Percentiles rank a stretch among this genome's conserved stretches.
Evolutionary conservation across 1,284 basidiomycete genomes (phyloP).

Genomic region (Pholiota adiposa): DNA sequence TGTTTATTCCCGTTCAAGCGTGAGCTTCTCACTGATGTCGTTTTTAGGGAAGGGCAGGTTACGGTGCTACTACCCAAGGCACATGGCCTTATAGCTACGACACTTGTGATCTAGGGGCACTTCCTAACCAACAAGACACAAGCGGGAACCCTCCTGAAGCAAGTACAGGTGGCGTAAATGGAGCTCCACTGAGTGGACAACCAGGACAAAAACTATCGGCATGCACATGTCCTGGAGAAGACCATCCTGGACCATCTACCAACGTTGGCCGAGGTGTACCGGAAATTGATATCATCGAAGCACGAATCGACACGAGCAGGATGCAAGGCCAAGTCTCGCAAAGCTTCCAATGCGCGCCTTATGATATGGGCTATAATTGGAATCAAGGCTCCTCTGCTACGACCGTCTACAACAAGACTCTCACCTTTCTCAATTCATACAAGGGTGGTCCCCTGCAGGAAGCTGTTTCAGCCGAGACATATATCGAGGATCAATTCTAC

Average conservation of each 20-base stretch:
- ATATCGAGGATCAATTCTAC: slow-evolving; percentile 59
- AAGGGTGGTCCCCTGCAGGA: slow-evolving; percentile 84
- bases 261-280: slow-evolving; percentile 81
- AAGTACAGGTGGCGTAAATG: slow-evolving; percentile 54
- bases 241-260: slow-evolving; percentile 81
- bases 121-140: slow-evolving; percentile 71
- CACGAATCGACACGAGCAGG: slow-evolving; percentile 53
- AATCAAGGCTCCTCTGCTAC: slow-evolving; percentile 57
- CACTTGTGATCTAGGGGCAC: slow-evolving; percentile 83
- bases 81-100: slow-evolving; percentile 86
- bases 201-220: slow-evolving; percentile 80
- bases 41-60: slow-evolving; percentile 74
- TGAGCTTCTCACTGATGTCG: slow-evolving; percentile 6
- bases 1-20: slow-evolving; percentile 24
- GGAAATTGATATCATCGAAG: slow-evolving; percentile 87
- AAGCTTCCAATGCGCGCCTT: slow-evolving; percentile 82
- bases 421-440: slow-evolving; percentile 71
- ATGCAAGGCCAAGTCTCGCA: slow-evolving; percentile 75
- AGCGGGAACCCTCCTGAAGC: slow-evolving; percentile 56
- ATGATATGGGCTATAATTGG: slow-evolving; percentile 70
- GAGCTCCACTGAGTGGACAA: slow-evolving; percentile 60
- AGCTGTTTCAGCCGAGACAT: slow-evolving; percentile 72
- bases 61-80: slow-evolving; percentile 62
- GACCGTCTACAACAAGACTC: slow-evolving; percentile 53
- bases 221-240: slow-evolving; percentile 80